Base-by-base conservation (phyloP, 2,329 filamentous ascomycete genomes). In the Magnaporthiopsis incrustans region DNA sequence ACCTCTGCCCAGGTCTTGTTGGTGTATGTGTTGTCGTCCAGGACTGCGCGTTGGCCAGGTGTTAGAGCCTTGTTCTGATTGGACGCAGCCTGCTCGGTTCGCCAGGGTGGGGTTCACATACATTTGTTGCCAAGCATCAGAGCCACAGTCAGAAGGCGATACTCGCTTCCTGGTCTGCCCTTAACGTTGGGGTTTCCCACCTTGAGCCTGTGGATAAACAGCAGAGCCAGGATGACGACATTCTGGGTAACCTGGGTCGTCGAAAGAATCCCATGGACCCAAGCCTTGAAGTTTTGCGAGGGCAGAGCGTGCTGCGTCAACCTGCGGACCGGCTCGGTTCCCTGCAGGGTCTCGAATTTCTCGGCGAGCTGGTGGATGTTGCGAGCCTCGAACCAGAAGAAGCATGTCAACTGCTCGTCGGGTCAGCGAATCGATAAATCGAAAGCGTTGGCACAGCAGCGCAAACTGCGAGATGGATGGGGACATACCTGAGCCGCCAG, bases 1-100 rank as follows among this genome's bases (percentile, higher is more conserved):
- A 99, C 95, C 71, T 99, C 95, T 2, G 94, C 95, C 95, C 95
- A 99, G 0, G 95, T 99, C 81, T 98, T 97, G 80, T 99, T 99
- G 53, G 95, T 98, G 77, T 99, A 99, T 0, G 95, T 98, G 75
- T 98, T 99, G 76, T 99, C 95, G 73, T 99, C 95, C 70, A 99
- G 79, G 74, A 98, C 89, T 91, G 67, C 2, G 58, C 59, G 65
- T 76, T 57, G 70, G 71, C 3, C 26, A 58, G 33, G 25, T 25
- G 50, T 64, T 57, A 65, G 53, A 32, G 38, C 27, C n/a, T 8
- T 7, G 18, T 4, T 44, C 62, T 65, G 50, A 66, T 64, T 26
- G 11, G 18, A 53, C 6, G 58, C 6, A 30, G 15, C 3, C 27
- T 15, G 27, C 1, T 5, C 32, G 18, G 44, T 62, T 32, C 18